These are phyloP conservation scores for Stemphylium beticola DNA, from an alignment of 2,329 filamentous ascomycete genomes.

Conservation along the genomic window DNA sequence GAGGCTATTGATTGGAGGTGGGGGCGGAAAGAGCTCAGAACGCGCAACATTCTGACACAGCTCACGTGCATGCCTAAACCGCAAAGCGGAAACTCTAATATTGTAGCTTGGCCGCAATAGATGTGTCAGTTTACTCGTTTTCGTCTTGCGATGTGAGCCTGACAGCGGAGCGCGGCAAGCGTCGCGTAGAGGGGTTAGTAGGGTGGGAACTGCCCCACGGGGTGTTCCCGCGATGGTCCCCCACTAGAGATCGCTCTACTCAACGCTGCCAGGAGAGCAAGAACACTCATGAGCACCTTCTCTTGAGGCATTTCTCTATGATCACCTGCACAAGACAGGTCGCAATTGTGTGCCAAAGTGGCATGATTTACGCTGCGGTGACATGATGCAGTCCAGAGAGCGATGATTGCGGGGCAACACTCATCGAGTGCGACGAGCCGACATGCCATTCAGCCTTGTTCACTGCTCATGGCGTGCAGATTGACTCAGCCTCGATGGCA, in stretches of 20 bases:
- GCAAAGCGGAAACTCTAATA: neutral
- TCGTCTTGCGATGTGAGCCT: too few relatives aligned
- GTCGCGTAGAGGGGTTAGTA: too few relatives aligned
- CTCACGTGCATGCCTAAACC: neutral
- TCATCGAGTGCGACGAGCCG: neutral
- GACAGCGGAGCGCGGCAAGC: too few relatives aligned
- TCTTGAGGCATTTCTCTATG: too few relatives aligned
- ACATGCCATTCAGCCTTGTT: neutral
- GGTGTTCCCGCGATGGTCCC: too few relatives aligned
- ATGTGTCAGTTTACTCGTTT: too few relatives aligned
- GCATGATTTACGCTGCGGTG: neutral
- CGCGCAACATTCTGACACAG: neutral
- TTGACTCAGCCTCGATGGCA: neutral
- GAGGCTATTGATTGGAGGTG: slow-evolving; percentile 4
- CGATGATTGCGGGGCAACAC: neutral
- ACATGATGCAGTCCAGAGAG: too few relatives aligned
- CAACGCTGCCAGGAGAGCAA: neutral
- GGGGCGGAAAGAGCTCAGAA: neutral
- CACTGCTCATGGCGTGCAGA: neutral
- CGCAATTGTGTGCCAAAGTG: neutral
- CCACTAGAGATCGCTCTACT: too few relatives aligned
- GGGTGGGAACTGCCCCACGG: too few relatives aligned
- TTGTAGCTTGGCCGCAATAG: neutral
- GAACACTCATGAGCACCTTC: neutral
- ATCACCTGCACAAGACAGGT: too few relatives aligned